Evolutionary conservation across 192 early-diverging fungal species (phyloP).

Genomic region (Hyaloraphidium curvatum): DNA sequence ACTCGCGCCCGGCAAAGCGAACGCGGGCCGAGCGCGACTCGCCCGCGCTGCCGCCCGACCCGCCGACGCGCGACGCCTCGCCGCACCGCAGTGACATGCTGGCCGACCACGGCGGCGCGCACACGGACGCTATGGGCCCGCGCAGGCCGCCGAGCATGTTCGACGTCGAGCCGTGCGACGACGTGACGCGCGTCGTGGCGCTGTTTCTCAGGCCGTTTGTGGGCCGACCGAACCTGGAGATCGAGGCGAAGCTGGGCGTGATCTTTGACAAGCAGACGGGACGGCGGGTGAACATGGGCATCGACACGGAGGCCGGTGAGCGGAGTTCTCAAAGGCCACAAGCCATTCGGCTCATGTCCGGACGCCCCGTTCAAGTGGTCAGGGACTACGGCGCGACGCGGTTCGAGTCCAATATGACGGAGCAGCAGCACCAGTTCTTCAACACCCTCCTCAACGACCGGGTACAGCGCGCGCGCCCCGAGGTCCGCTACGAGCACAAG

Average conservation of each 20-base stretch:
- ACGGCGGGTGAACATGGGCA: constrained; percentile 37
- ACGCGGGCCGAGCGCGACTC: too few relatives aligned
- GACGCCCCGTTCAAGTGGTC: constrained; percentile 10
- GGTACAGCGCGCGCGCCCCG: constrained; percentile 25
- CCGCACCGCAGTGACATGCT: not conserved
- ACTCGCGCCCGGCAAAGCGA: too few relatives aligned
- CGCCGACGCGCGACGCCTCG: not conserved
- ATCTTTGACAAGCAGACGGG: constrained; percentile 45
- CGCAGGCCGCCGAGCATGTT: not conserved
- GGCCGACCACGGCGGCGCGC: not conserved
- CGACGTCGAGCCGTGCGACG: not conserved
- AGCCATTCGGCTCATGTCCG: constrained; percentile 5
- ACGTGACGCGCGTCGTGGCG: not conserved
- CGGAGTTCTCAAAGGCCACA: not conserved
- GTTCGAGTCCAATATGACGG: constrained; percentile 75
- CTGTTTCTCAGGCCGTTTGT: not conserved
- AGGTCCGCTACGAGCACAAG: constrained; percentile 8
- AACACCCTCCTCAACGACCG: constrained; percentile 62
- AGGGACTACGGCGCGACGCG: constrained; percentile 17
- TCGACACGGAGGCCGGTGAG: constrained; percentile 40
- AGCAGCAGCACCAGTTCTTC: constrained; percentile 66
- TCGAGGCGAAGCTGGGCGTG: constrained; percentile 81
- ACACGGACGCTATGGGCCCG: not conserved
- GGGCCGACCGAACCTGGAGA: constrained; percentile 25
- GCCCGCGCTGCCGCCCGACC: too few relatives aligned